These are phyloP conservation scores for Paxillus involutus DNA, from an alignment of 768 basidiomycete species.

Conservation along the genomic window DNA sequence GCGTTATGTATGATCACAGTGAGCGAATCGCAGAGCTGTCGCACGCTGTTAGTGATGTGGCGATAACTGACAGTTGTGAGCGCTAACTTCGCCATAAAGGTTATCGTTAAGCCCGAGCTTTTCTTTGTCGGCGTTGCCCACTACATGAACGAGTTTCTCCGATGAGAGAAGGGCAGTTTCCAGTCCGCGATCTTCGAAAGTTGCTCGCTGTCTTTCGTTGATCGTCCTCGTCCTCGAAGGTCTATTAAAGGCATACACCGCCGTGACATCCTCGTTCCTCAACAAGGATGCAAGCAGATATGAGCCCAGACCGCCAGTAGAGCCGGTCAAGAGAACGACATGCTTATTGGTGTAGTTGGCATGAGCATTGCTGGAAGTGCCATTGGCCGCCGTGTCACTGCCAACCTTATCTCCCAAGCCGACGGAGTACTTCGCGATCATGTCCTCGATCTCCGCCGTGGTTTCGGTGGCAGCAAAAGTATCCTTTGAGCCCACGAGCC, in stretches of 20 bases:
- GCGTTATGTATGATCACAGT: slow-evolving; percentile 45
- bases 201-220: slow-evolving; percentile 17
- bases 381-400: background rate
- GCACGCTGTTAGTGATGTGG: slow-evolving; percentile 15
- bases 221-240: slow-evolving; percentile 12
- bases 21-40: slow-evolving; percentile 32
- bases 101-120: slow-evolving; percentile 22
- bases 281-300: slow-evolving; percentile 38
- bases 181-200: slow-evolving; percentile 26
- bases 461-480: background rate
- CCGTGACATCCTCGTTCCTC: slow-evolving; percentile 28
- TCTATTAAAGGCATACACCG: slow-evolving; percentile 31
- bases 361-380: background rate
- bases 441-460: slow-evolving; percentile 28
- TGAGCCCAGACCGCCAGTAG: slow-evolving; percentile 36
- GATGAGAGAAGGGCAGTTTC: slow-evolving; percentile 22
- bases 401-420: slow-evolving; percentile 17
- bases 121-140: slow-evolving; percentile 23
- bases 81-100: slow-evolving; percentile 21
- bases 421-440: slow-evolving; percentile 36
- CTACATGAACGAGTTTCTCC: slow-evolving; percentile 27
- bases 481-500: background rate
- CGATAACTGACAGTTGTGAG: slow-evolving; percentile 15
- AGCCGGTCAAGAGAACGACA: slow-evolving; percentile 32
- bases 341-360: slow-evolving; percentile 2